Evolutionary conservation across 2,329 filamentous ascomycete species (phyloP).

Genomic region (Peltaster fructicola): DNA sequence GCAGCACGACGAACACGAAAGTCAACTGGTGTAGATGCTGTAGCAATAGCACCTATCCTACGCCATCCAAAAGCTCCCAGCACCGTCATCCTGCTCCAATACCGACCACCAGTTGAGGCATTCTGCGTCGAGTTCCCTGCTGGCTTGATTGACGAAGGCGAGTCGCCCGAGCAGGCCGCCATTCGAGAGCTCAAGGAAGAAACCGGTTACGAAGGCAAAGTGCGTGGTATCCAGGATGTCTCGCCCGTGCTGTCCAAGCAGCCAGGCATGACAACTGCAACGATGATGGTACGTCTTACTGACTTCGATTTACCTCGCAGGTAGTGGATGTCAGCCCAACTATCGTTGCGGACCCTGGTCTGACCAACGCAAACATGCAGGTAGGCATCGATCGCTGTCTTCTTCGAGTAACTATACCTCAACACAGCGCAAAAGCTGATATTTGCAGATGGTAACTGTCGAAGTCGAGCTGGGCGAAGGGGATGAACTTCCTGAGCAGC

Average conservation of each 20-base stretch:
- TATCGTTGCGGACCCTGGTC: constrained; percentile 48
- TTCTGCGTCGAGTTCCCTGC: constrained; percentile 43
- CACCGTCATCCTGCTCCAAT: constrained; percentile 41
- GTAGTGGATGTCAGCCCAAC: constrained; percentile 38
- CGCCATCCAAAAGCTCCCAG: constrained; percentile 29
- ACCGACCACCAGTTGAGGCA: constrained; percentile 40
- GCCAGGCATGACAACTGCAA: constrained; percentile 26
- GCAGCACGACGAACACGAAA: constrained; percentile 34
- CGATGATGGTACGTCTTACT: constrained; percentile 9
- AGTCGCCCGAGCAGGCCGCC: constrained; percentile 37
- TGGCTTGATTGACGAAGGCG: constrained; percentile 39
- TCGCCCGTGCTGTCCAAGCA: constrained; percentile 45
- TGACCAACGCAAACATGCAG: constrained; percentile 44
- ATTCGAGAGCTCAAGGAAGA: constrained; percentile 44
- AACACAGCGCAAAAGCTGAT: neutral
- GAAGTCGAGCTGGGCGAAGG: constrained; percentile 35
- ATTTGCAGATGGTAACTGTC: constrained; percentile 33
- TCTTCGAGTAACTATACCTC: neutral
- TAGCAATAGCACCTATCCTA: constrained; percentile 39
- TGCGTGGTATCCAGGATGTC: constrained; percentile 28
- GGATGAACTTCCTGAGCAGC: constrained; percentile 37
- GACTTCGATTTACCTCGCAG: constrained; percentile 6
- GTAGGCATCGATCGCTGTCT: constrained; percentile 7
- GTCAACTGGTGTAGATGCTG: constrained; percentile 40
- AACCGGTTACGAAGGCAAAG: constrained; percentile 41